phyloP scores from a whole-genome alignment of 73 alveolate species.

The Tetrahymena borealis region DNA sequence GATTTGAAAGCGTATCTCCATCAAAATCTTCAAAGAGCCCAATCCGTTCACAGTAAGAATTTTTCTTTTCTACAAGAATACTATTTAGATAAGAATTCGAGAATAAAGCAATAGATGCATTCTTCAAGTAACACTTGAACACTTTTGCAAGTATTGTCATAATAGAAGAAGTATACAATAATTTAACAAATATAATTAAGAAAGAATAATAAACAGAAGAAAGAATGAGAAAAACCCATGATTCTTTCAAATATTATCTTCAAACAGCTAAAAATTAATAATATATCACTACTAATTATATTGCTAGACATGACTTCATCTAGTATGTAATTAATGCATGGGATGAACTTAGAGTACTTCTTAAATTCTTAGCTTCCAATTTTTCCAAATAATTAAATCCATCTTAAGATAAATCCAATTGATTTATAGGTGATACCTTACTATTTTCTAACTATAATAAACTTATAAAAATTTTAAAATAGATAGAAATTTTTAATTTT shows the following conservation, averaged over 20 bases:
- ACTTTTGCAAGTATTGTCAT: neutral
- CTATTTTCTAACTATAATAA: no score
- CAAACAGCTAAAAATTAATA: neutral
- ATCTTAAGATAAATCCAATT: no score
- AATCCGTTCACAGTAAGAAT: neutral
- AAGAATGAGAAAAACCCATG: neutral
- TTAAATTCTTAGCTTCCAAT: neutral
- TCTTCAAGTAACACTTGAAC: neutral
- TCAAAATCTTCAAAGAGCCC: neutral
- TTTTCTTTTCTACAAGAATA: neutral
- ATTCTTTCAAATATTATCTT: neutral
- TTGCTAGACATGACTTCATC: neutral
- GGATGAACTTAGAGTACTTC: neutral
- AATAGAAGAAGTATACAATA: neutral
- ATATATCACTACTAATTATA: neutral
- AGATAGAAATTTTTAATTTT: no score
- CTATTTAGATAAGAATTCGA: neutral
- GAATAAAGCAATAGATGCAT: neutral
- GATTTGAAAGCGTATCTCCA: neutral
- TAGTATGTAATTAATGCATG: neutral
- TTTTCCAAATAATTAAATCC: no score
- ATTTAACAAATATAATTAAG: neutral
- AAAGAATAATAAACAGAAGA: neutral
- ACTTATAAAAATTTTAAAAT: no score
- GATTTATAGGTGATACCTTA: no score